phyloP scores from a whole-genome alignment of 805 yeast genomes.

The Torulaspora microellipsoides region DNA sequence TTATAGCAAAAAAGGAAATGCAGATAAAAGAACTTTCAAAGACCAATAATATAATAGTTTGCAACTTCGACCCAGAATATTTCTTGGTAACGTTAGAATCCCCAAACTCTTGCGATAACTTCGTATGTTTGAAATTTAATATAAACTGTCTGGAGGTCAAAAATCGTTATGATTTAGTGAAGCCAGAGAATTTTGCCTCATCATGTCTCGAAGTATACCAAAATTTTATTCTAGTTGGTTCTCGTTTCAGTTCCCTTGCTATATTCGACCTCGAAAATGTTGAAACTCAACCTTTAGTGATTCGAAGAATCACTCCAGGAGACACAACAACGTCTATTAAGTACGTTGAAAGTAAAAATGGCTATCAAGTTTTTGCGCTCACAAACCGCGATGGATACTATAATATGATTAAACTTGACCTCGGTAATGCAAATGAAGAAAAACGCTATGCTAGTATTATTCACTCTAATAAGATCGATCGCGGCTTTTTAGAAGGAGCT shows the following conservation, averaged over 20 bases:
- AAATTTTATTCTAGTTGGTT: slow-evolving; percentile 54
- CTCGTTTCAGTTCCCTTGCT: slow-evolving; percentile 64
- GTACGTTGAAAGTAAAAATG: slow-evolving; percentile 31
- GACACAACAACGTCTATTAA: slow-evolving; percentile 62
- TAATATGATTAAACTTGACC: slow-evolving; percentile 37
- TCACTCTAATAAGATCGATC: slow-evolving; percentile 59
- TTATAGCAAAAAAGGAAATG: slow-evolving; percentile 22
- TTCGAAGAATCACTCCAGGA: slow-evolving; percentile 53
- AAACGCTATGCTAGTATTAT: slow-evolving; percentile 28
- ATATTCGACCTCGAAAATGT: slow-evolving; percentile 41
- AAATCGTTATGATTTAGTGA: slow-evolving; percentile 27
- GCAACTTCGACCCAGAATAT: slow-evolving; percentile 12
- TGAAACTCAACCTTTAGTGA: slow-evolving; percentile 21
- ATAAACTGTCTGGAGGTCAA: slow-evolving; percentile 26
- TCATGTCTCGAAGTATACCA: slow-evolving; percentile 50
- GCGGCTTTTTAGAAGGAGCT: slow-evolving; percentile 81
- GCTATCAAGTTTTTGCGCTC: slow-evolving; percentile 36
- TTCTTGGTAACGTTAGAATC: slow-evolving; percentile 45
- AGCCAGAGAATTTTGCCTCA: slow-evolving; percentile 50
- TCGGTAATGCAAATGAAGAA: slow-evolving; percentile 8
- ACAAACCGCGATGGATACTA: slow-evolving; percentile 69
- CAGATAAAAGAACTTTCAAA: slow-evolving; percentile 37
- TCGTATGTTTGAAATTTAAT: slow-evolving; percentile 41
- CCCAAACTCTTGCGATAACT: slow-evolving; percentile 59
- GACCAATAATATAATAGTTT: slow-evolving; percentile 46